phyloP scores from a whole-genome alignment of 768 basidiomycete species.

The Galerina marginata region DNA sequence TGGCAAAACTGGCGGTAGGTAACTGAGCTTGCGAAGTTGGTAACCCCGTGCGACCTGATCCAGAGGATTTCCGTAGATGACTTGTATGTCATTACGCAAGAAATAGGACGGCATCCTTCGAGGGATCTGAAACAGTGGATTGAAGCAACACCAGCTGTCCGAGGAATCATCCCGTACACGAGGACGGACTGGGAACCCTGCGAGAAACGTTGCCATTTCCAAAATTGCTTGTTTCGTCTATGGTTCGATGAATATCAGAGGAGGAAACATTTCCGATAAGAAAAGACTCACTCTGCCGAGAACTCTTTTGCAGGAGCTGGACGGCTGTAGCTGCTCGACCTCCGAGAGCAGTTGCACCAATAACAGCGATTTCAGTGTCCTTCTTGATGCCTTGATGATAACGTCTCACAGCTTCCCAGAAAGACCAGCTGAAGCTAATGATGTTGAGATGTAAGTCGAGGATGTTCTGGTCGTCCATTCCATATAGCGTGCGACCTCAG shows the following conservation, averaged over 20 bases:
- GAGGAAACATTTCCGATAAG: not conserved
- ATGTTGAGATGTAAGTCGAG: conserved; percentile 75
- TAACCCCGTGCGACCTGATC: conserved; percentile 57
- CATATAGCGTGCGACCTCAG: conserved; percentile 72
- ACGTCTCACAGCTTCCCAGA: conserved; percentile 83
- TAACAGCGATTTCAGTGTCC: conserved; percentile 78
- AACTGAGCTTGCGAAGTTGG: conserved; percentile 61
- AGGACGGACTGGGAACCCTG: conserved; percentile 80
- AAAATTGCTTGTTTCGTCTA: conserved; percentile 67
- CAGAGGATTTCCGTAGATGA: conserved; percentile 37
- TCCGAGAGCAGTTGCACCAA: conserved; percentile 67
- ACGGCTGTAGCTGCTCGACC: conserved; percentile 67
- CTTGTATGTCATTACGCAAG: conserved; percentile 36
- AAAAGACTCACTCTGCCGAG: conserved; percentile 57
- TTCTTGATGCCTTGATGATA: conserved; percentile 76
- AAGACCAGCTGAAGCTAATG: conserved; percentile 81
- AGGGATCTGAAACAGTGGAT: conserved; percentile 66
- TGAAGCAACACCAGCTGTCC: conserved; percentile 70
- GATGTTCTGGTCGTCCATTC: conserved; percentile 75
- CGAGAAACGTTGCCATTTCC: conserved; percentile 80
- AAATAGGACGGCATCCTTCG: conserved; percentile 79
- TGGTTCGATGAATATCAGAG: conserved; percentile 14
- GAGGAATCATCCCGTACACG: conserved; percentile 70
- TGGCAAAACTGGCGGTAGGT: conserved; percentile 73
- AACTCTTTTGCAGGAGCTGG: conserved; percentile 58